These are phyloP conservation scores for Solanum commersonii DNA, from an alignment of 257 asterid species.

Conservation along the genomic window DNA sequence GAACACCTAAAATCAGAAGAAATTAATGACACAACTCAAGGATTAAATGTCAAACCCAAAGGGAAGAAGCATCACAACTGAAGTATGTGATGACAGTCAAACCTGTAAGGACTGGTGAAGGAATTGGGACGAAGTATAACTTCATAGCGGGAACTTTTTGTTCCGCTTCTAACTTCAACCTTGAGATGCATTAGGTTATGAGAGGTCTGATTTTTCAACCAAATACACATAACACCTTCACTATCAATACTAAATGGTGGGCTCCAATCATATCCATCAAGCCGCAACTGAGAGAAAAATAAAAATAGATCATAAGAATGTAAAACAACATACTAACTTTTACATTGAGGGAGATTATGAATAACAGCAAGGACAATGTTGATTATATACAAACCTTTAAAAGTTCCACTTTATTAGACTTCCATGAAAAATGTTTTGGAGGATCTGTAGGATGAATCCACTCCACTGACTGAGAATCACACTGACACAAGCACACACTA, in stretches of 20 bases:
- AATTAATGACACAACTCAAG: background rate
- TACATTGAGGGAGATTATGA: background rate
- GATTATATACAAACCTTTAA: conserved; percentile 51
- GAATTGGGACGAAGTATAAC: conserved; percentile 76
- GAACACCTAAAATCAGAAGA: background rate
- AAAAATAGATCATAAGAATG: background rate
- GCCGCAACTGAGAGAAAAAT: conserved; percentile 46
- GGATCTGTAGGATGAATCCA: conserved; percentile 85
- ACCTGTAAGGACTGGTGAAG: conserved; percentile 96
- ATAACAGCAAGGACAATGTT: conserved; percentile 3
- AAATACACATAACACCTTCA: conserved; percentile 74
- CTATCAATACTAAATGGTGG: conserved; percentile 58
- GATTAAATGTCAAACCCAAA: background rate
- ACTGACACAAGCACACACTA: conserved; percentile 66
- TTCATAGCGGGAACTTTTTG: conserved; percentile 68
- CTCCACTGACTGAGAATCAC: conserved; percentile 55
- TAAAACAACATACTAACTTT: conserved; percentile 13
- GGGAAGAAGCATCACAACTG: background rate
- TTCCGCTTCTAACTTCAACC: conserved; percentile 84
- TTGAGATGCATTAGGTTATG: conserved; percentile 33
- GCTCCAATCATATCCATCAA: conserved; percentile 88
- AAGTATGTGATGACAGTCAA: conserved; percentile 7
- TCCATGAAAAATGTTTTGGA: conserved; percentile 80
- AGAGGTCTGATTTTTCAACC: conserved; percentile 60
- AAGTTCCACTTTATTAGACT: conserved; percentile 60